Evolutionary conservation across 108 stramenopile species (phyloP), one percentile per base, ranked within the genome.

Genomic region (Cafeteria roenbergensis): DNA sequence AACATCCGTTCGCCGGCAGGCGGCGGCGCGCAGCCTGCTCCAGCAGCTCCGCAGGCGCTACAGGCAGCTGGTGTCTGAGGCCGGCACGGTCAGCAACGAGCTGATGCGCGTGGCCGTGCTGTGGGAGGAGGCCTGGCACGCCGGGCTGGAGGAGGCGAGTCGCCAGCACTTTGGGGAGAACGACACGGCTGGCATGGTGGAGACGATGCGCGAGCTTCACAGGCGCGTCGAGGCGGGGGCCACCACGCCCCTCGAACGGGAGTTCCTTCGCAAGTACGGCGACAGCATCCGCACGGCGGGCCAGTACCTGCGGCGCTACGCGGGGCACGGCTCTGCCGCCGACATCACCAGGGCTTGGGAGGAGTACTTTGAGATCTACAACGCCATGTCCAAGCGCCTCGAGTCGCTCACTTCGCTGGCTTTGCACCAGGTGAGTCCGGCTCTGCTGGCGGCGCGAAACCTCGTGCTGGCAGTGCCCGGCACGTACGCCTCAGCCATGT

Each of bases 51-150:
- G 79, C 21, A 86, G 88, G 66, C 87, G 90, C 51, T 83, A 82
- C 65, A 78, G 78, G 9, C 32, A 51, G 28, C 71, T 99, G 42
- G 91, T 93, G 9, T 90, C 93, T 68, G 89, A 99, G 69, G 90
- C 95, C 8, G 70, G 86, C 4, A 76, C 94, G 78, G 97, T 99
- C 0, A 90, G 89, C 34, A 80, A 86, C 8, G 95, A 99, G 70
- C 79, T 99, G 26, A 93, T 99, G 55, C 84, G 93, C n/a, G 92
- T 99, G n/a, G 93, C 94, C 50, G 95, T 99, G 51, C 79, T 95
- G 28, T 97, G 95, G 95, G 77, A 89, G n/a, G 97, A 99, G 74
- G 76, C 86, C 51, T 99, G 97, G 97, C 94, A 93, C 57, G 91
- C 88, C 66, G 91, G 86, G 9, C 78, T 99, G 17, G 94, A 99